phyloP scores from a whole-genome alignment of 73 alveolate species.

The Paraurostyla sp. region DNA sequence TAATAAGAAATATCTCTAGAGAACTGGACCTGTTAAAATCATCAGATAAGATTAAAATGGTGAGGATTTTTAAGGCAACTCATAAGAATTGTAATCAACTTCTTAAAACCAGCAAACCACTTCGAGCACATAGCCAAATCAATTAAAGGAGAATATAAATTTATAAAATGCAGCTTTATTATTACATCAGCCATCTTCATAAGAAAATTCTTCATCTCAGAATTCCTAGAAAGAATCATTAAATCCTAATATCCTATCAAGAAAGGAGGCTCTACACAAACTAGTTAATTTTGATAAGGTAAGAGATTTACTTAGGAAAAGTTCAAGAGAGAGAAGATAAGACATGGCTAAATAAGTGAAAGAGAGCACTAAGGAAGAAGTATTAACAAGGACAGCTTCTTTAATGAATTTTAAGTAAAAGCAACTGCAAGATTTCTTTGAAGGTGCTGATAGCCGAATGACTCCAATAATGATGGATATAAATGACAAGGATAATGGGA shows the following conservation, averaged over 20 bases:
- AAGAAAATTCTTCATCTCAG: background rate
- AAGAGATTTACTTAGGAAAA: constrained; percentile 14
- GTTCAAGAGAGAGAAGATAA: constrained; percentile 14
- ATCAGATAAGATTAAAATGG: background rate
- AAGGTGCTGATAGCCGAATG: background rate
- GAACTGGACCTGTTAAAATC: constrained; percentile 40
- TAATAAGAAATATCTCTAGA: background rate
- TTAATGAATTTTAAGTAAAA: constrained; percentile 14
- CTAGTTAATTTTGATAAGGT: constrained; percentile 22
- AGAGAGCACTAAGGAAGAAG: background rate
- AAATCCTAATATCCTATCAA: no score
- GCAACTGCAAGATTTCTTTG: background rate
- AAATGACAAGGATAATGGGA: background rate
- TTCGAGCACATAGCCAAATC: no score
- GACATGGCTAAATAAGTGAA: constrained; percentile 4
- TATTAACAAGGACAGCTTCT: constrained; percentile 4
- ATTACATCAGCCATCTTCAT: no score
- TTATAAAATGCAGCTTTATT: background rate
- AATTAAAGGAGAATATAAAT: no score
- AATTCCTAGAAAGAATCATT: background rate
- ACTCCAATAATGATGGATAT: constrained; percentile 10
- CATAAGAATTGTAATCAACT: background rate
- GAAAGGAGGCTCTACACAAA: background rate
- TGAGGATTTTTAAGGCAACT: background rate
- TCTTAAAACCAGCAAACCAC: no score